These are phyloP conservation scores for Pestalotiopsis sp. DNA, from an alignment of 2,329 filamentous ascomycete species.

Conservation along the genomic window DNA sequence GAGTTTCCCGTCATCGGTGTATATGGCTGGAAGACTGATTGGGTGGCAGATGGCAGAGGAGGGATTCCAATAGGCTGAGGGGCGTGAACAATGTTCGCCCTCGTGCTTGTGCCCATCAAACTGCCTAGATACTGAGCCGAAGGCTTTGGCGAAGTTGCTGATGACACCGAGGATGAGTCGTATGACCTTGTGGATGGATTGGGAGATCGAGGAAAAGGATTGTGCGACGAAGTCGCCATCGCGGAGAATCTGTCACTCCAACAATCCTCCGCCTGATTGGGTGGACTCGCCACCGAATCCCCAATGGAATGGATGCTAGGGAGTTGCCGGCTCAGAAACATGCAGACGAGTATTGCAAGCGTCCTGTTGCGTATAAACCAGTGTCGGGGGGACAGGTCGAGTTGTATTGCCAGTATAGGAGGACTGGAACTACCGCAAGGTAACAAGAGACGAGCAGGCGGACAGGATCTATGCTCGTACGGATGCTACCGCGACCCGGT, in stretches of 20 bases:
- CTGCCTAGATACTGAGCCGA: slow-evolving; percentile 55
- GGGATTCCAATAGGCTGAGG: slow-evolving; percentile 58
- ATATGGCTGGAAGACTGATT: slow-evolving; percentile 53
- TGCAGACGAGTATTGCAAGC: slow-evolving; percentile 34
- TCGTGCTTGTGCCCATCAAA: slow-evolving; percentile 54
- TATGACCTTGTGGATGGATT: slow-evolving; percentile 64
- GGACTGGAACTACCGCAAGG: slow-evolving; percentile 25
- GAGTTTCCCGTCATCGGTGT: slow-evolving; percentile 52
- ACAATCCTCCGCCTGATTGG: slow-evolving; percentile 36
- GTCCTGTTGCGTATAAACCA: slow-evolving; percentile 22
- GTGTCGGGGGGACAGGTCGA: slow-evolving; percentile 20
- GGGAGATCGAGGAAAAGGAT: slow-evolving; percentile 62
- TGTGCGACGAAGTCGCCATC: slow-evolving; percentile 62
- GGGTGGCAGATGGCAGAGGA: slow-evolving; percentile 48
- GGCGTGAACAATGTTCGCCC: slow-evolving; percentile 50
- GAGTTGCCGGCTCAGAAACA: slow-evolving; percentile 42
- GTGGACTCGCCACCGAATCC: slow-evolving; percentile 39
- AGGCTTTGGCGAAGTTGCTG: slow-evolving; percentile 61
- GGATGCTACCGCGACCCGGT: slow-evolving; percentile 20
- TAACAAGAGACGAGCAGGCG: slow-evolving; percentile 24
- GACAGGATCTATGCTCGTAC: slow-evolving; percentile 29
- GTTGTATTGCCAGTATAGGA: slow-evolving; percentile 4
- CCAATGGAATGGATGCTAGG: slow-evolving; percentile 39
- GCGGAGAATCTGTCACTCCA: slow-evolving; percentile 35
- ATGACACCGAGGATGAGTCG: slow-evolving; percentile 66